phyloP scores from a whole-genome alignment of 192 early-diverging fungal species.

The Coemansia sp. region DNA sequence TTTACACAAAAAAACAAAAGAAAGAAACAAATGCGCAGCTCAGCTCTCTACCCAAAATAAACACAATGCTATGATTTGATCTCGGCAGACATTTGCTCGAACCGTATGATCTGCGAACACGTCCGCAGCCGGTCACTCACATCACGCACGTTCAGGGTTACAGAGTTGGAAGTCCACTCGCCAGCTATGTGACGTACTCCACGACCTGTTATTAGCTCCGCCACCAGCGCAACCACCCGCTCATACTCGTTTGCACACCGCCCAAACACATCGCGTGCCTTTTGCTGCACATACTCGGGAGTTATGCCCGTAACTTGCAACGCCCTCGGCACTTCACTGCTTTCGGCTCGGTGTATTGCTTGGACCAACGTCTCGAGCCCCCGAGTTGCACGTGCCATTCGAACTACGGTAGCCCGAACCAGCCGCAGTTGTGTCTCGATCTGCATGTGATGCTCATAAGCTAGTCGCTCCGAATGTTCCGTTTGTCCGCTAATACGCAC shows the following conservation, averaged over 20 bases:
- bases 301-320: slow-evolving; percentile 15
- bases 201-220: neutral
- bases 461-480: neutral
- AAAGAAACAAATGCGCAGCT: neutral
- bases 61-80: neutral
- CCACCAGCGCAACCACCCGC: neutral
- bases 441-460: neutral
- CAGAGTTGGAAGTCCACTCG: neutral
- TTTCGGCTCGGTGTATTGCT: neutral
- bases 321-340: neutral
- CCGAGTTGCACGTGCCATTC: neutral
- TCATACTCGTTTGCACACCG: neutral
- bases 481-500: neutral
- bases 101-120: slow-evolving; percentile 4
- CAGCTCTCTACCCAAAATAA: too few relatives aligned
- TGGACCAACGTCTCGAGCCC: neutral
- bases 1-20: slow-evolving; percentile 1
- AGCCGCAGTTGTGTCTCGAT: neutral
- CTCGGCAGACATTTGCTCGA: slow-evolving; percentile 13
- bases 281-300: slow-evolving; percentile 6
- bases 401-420: neutral
- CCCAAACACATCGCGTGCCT: neutral
- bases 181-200: neutral
- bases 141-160: neutral
- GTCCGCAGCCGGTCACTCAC: neutral